Evolutionary conservation across 164 flowering plant species (phyloP).

Genomic region (Tetrastigma voinierianum): DNA sequence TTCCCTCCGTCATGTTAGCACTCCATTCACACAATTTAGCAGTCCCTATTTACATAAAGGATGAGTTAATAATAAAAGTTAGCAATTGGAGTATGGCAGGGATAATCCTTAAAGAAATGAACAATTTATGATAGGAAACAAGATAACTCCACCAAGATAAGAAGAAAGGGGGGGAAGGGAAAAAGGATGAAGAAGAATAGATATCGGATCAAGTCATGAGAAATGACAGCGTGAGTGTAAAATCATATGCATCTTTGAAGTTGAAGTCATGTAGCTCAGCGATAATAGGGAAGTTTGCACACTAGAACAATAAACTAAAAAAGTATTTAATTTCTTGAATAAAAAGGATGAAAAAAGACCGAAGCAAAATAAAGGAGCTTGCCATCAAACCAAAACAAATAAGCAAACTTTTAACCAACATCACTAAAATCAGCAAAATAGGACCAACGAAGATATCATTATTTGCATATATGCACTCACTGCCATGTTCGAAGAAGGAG

Average conservation of each 20-base stretch:
- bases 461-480: neutral
- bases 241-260: neutral
- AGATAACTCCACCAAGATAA: neutral
- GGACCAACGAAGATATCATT: neutral
- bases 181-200: neutral
- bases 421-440: too few species aligned
- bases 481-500: neutral
- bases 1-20: conserved; percentile 93
- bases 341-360: too few species aligned
- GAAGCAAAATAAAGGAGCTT: too few species aligned
- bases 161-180: neutral
- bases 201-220: neutral
- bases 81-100: neutral
- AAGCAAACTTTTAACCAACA: too few species aligned
- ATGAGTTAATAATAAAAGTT: too few species aligned
- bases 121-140: neutral
- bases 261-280: neutral
- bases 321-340: neutral
- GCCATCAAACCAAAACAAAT: too few species aligned
- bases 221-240: neutral
- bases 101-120: neutral
- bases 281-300: neutral
- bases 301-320: neutral
- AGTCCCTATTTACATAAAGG: conserved; percentile 49
- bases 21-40: conserved; percentile 97